Conservation (phyloP, 306 rosid species). For the Phaseolus lunatus region DNA sequence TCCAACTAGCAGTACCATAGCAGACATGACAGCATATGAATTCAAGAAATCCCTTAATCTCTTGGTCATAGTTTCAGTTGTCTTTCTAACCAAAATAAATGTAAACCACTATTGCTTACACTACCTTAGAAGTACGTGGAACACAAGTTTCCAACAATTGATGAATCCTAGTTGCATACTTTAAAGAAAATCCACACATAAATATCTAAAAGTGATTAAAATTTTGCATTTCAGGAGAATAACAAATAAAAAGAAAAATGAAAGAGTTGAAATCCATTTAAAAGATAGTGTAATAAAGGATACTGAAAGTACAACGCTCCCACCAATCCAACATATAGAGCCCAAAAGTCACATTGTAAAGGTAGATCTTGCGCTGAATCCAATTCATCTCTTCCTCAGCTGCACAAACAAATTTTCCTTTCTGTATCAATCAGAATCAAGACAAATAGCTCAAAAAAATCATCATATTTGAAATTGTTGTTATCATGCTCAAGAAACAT, state of each 20-base stretch:
- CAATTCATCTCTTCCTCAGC: slow-evolving; percentile 73
- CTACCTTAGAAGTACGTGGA: slow-evolving; percentile 2
- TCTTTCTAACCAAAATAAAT: not conserved
- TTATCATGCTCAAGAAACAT: not conserved
- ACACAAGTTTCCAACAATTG: slow-evolving; percentile 15
- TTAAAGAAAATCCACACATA: slow-evolving; percentile 5
- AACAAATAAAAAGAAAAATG: not conserved
- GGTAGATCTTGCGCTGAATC: slow-evolving; percentile 85
- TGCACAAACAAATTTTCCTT: not conserved
- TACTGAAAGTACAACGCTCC: slow-evolving; percentile 94
- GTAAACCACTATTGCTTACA: slow-evolving; percentile 6
- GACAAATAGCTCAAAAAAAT: slow-evolving; percentile 23
- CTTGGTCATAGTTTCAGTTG: slow-evolving; percentile 16
- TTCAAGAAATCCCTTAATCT: slow-evolving; percentile 17
- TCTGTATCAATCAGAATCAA: not conserved
- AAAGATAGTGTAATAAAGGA: slow-evolving; percentile 49
- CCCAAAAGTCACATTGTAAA: slow-evolving; percentile 97
- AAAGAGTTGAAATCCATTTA: slow-evolving; percentile 30
- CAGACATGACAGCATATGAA: slow-evolving; percentile 32
- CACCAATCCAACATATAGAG: slow-evolving; percentile 96
- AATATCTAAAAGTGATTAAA: slow-evolving; percentile 31
- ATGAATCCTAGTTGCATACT: not conserved
- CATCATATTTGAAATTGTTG: not conserved
- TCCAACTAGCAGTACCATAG: slow-evolving; percentile 40
- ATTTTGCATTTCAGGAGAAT: slow-evolving; percentile 10